Base-by-base conservation (phyloP, 331 rosid genomes). In the Spiraea crenata region DNA sequence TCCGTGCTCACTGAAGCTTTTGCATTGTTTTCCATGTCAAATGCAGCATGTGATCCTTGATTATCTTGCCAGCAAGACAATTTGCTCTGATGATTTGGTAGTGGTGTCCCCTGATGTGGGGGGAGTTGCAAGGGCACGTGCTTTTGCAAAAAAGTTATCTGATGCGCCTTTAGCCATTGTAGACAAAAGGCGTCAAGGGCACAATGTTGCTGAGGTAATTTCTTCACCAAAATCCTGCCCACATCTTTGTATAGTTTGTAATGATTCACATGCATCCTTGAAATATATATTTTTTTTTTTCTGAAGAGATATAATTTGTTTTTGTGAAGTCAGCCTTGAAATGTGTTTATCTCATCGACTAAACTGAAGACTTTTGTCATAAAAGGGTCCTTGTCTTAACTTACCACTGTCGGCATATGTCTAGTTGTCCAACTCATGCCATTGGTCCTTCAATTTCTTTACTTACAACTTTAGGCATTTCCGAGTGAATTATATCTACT, bases 81-180 rank as follows among this genome's bases (percentile, higher is more conserved):
- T 89, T 71, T 76, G 85, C 77, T 86, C 87, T 47, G 84, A 81
- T 52, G 99, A 91, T 74, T 79, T 93, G 89, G 97, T 93, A 44
- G 99, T 93, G 62, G 96, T 93, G 76, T 93, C 99, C 74, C 99
- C 99, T 76, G 99, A 93, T 83, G 99, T 91, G 52, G 99, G 99
- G 40, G 97, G 99, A 37, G 99, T 93, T 79, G 99, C 97, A 64
- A 93, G 97, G 71, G 99, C 99, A 64, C 99, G 97, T 72, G 90
- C 97, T 79, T 93, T 91, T 86, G 99, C 99, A 2, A 91, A 93
- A 82, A 91, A 91, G 39, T 75, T 91, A 79, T 93, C 95, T 20
- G 97, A 93, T 85, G 99, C 99, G 8, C 99, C 99, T 76, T 76
- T 93, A 76, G 99, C 97, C 75, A 93, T 93, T 68, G 96, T 93